A percentile compares a stretch with the other conserved stretches of the same genome.
Evolutionary conservation across 2,329 filamentous ascomycete species (phyloP).

Genomic region (Pseudofabraea citricarpa): DNA sequence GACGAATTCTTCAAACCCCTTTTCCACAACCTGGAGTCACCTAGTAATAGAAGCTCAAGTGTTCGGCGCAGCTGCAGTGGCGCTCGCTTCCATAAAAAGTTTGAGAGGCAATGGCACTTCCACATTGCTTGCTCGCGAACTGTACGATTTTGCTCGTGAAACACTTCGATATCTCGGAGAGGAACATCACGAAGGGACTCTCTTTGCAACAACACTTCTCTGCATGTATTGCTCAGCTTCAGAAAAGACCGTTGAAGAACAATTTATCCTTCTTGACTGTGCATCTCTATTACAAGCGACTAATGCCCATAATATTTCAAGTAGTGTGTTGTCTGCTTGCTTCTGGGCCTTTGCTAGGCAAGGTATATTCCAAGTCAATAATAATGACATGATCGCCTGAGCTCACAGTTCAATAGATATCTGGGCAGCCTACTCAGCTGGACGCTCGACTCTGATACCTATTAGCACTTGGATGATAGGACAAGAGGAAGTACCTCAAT

Average conservation of each 20-base stretch:
- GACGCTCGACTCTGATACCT: neutral
- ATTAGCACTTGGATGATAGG: neutral
- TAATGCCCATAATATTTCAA: neutral
- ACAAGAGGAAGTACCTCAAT: neutral
- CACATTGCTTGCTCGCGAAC: neutral
- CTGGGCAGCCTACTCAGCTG: constrained; percentile 1
- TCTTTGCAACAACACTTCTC: neutral
- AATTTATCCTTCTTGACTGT: neutral
- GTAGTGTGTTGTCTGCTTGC: neutral
- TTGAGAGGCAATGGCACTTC: neutral
- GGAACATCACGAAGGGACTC: neutral
- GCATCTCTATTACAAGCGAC: neutral
- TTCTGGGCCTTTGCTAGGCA: constrained; percentile 6
- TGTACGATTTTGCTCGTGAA: neutral
- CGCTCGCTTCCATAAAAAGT: neutral
- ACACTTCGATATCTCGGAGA: neutral
- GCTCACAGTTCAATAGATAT: constrained; percentile 3
- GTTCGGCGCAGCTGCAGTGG: neutral
- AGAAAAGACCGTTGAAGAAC: neutral
- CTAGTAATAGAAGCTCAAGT: neutral
- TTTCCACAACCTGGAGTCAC: neutral
- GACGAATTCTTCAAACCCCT: neutral
- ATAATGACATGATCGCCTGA: neutral
- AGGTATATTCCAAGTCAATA: neutral
- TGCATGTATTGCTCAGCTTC: neutral